These are phyloP conservation scores for Phaeotremella skinneri DNA, from an alignment of 768 basidiomycete species.

Conservation along the genomic window DNA sequence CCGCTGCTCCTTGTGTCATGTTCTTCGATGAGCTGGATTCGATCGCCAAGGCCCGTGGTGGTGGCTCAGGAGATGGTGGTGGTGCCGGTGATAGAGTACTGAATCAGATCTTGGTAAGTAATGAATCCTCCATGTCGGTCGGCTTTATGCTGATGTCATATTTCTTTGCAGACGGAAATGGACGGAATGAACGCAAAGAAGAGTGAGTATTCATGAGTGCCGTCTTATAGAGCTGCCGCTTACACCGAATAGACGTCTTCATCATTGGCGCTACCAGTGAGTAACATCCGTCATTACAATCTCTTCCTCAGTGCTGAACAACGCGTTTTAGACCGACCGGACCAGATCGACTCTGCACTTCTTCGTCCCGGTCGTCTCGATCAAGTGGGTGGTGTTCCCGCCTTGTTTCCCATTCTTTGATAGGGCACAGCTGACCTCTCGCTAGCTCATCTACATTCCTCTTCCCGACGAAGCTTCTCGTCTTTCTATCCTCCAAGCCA, in stretches of 20 bases:
- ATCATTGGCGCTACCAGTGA: slow-evolving; percentile 97
- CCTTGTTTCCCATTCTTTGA: background rate
- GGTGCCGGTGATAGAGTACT: slow-evolving; percentile 97
- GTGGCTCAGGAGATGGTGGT: slow-evolving; percentile 73
- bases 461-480: slow-evolving; percentile 92
- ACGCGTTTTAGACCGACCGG: slow-evolving; percentile 69
- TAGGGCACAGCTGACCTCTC: slow-evolving; percentile 5
- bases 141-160: slow-evolving; percentile 5
- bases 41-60: slow-evolving; percentile 94
- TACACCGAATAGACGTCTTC: slow-evolving; percentile 66
- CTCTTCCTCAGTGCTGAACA: slow-evolving; percentile 81
- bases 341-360: slow-evolving; percentile 97
- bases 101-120: slow-evolving; percentile 58
- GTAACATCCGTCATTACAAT: slow-evolving; percentile 54
- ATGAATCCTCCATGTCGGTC: background rate
- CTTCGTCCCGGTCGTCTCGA: slow-evolving; percentile 97
- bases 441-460: slow-evolving; percentile 93
- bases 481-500: slow-evolving; percentile 82
- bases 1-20: slow-evolving; percentile 99
- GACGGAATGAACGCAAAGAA: slow-evolving; percentile 87
- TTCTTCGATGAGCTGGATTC: slow-evolving; percentile 99
- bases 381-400: slow-evolving; percentile 52
- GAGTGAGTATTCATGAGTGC: slow-evolving; percentile 41
- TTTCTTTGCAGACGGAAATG: slow-evolving; percentile 72
- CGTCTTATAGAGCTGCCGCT: background rate